phyloP scores from a whole-genome alignment of 345 rosid genomes.

The Populus ilicifolia region DNA sequence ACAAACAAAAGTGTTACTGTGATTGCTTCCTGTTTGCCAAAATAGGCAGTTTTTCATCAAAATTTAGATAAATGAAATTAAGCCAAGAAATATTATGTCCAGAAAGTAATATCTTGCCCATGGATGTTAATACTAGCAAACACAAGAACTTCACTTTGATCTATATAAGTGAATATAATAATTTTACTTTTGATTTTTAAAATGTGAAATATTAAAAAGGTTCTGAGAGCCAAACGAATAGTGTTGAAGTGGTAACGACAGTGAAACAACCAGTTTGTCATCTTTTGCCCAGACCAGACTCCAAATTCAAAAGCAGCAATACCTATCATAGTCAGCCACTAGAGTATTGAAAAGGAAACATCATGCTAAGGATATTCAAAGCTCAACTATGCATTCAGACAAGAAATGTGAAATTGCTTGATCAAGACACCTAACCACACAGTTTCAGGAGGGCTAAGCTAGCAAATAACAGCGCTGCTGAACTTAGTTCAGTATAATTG shows the following conservation, averaged over 20 bases:
- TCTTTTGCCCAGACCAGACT: neutral
- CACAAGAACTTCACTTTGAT: neutral
- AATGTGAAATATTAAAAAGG: neutral
- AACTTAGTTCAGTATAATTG: neutral
- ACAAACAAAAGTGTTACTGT: neutral
- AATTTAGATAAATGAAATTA: neutral
- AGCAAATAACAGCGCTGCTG: neutral
- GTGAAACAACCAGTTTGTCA: neutral
- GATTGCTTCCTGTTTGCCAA: neutral
- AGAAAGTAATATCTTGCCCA: neutral
- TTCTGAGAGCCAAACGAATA: neutral
- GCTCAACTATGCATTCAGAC: neutral
- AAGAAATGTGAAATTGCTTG: neutral
- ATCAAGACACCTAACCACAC: neutral
- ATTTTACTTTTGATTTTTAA: neutral
- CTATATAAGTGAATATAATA: neutral
- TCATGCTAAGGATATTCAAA: neutral
- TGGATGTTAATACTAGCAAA: neutral
- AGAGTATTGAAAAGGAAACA: neutral
- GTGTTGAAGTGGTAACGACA: neutral
- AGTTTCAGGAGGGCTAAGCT: neutral
- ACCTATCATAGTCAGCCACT: neutral
- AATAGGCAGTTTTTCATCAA: neutral
- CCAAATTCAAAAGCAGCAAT: neutral
- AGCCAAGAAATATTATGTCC: neutral